Evolutionary conservation across 176 grass and related monocot species (phyloP), one percentile per base, ranked within the genome.

Genomic region (Zoysia pacifica): DNA sequence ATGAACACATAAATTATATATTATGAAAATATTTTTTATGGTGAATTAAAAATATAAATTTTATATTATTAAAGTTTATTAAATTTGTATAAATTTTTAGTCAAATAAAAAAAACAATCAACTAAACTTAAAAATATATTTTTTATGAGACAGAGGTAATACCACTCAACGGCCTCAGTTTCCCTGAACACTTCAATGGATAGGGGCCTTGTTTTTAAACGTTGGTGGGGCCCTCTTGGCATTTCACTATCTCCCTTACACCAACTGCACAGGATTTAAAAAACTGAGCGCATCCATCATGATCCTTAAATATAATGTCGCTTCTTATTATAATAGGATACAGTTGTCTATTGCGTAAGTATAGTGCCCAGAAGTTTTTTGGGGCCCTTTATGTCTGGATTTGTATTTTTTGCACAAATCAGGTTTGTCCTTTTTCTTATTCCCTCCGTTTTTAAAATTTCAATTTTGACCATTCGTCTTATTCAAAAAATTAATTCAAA

Each of bases 241-340:
- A 20, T 82, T 62, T 72, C 42, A 54, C 67, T 9, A 67, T 67
- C 76, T 54, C 37, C 62, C 18, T 76, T 76, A 52, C 54, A 56
- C 76, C 65, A 81, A 81, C 71, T 81, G 65, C 71, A 43, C 19
- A 69, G 52, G 12, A 9, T 62, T 75, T 54, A 19, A 70, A 62
- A 54, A 12, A 5, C 16, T 48, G 12, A 82, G 4, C 48, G 12
- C 47, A 40, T 49, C 55, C 18, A 41, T 68, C 69, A 2, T 13
- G 67, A 45, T 87, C 74, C 5, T 35, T 11, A 5, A 28, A 0
- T 11, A 38, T 15, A 36, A 51, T 53, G 28, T 28, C 28, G 28
- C 28, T 28, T 28, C 28, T 28, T 28, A 28, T 28, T 28, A 62
- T 28, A 63, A 28, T 16, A 42, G 77, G 64, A 44, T 18, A 36